Evolutionary conservation across 805 yeast genomes (phyloP), one percentile per base, ranked within the genome.

Genomic region (Saccharomycopsis guyanensis): DNA sequence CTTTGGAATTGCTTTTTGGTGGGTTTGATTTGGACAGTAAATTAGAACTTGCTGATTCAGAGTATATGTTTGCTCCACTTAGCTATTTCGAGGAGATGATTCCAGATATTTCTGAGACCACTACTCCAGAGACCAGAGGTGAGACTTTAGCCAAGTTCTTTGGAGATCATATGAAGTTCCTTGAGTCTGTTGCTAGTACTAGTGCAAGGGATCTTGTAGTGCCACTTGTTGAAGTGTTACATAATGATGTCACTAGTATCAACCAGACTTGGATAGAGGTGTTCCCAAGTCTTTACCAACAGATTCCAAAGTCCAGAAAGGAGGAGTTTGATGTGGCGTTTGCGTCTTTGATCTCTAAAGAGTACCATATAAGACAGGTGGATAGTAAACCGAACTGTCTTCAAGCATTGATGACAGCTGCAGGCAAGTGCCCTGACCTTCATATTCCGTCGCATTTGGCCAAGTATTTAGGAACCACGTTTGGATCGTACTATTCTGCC

Each of bases 391-490:
- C 94, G 1, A 93, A 93, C 59, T 95, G 88, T 2, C 75, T 94
- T 5, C 86, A 85, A 52, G 80, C 93, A 2, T 64, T 93, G 53
- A 64, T 93, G 36, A 95, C 84, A 54, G 96, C 95, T 34, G 75
- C 86, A 10, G 79, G 88, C 2, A 68, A 71, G 50, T 80, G 94
- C 52, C 77, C 80, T 5, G 78, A 72, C 5, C 62, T 86, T 10
- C 94, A 84, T 52, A 65, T 94, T 18, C 97, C 99, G 2, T 97
- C 98, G 2, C 96, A 91, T 63, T 72, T 95, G 37, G 80, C 88
- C 25, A 94, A 89, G 60, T 88, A 88, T 55, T 66, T 93, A 33
- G 96, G 96, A 4, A 72, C 80, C 47, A 84, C 89, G 48, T 93
- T 83, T 62, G 81, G 86, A 59, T 82, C 95, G 1, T 91, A 97